Evolutionary conservation across 108 stramenopile species (phyloP).

Genomic region (Nitzschia putrida): DNA sequence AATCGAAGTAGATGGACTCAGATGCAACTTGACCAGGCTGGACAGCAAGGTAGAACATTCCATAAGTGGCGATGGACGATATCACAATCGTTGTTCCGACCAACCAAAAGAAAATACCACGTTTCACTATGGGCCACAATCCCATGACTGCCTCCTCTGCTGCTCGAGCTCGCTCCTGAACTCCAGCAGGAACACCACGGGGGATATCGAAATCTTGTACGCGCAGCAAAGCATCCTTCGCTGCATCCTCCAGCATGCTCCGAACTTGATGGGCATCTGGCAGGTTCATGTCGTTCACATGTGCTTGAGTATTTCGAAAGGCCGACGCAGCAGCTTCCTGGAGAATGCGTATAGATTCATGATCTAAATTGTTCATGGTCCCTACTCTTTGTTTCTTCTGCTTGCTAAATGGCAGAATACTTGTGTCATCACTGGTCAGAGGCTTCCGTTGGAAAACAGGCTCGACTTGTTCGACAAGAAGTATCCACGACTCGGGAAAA

Average conservation of each 20-base stretch:
- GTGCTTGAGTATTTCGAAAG: slow-evolving; percentile 5
- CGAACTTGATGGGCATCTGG: slow-evolving; percentile 15
- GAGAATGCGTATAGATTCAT: slow-evolving; percentile 9
- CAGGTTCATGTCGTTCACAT: slow-evolving; percentile 4
- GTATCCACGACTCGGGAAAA: too few relatives aligned
- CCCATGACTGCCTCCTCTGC: slow-evolving; percentile 32
- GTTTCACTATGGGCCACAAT: slow-evolving; percentile 27
- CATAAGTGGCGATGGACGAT: slow-evolving; percentile 22
- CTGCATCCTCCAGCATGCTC: slow-evolving; percentile 15
- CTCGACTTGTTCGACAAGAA: too few relatives aligned
- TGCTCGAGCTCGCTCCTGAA: neutral
- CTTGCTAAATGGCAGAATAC: too few relatives aligned
- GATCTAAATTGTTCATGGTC: neutral
- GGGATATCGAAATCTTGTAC: slow-evolving; percentile 8
- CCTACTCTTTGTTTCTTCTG: too few relatives aligned
- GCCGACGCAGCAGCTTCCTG: slow-evolving; percentile 5
- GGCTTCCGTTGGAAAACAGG: too few relatives aligned
- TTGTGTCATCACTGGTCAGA: too few relatives aligned
- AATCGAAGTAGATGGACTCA: slow-evolving; percentile 46
- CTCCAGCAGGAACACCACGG: neutral
- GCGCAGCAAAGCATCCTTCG: slow-evolving; percentile 12
- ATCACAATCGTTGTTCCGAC: slow-evolving; percentile 12
- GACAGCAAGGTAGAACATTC: slow-evolving; percentile 34
- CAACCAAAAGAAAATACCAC: slow-evolving; percentile 4
- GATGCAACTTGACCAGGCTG: slow-evolving; percentile 40